Base-by-base conservation (phyloP, 805 yeast species). In the Zygotorulaspora chibaensis region DNA sequence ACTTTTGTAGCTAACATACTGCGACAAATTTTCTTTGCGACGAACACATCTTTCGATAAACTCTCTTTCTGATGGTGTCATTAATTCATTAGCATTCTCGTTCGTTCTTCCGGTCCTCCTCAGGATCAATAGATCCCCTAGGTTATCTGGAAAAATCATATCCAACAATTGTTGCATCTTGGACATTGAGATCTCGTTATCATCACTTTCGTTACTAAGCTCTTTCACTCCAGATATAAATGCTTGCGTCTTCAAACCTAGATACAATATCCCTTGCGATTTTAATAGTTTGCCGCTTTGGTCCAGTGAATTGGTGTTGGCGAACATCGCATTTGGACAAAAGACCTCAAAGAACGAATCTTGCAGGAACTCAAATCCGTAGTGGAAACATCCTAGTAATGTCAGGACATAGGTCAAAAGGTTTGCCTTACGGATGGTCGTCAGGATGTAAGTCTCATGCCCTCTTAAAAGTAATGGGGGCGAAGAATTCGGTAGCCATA, bases 231-330 rank as follows among this genome's bases (percentile, higher is more conserved):
- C 96, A 1, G 96, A 83, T 16, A 93, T 89, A 60, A 81, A 93
- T 0, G 96, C 96, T 65, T 93, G 99, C 0, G 99, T 93, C 63
- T 93, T 93, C 61, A 93, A 74, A 55, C 93, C 97, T 33, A 93
- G 71, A 55, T 75, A 88, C 41, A 93, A 67, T 10, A 79, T 80
- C 0, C 93, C 89, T 55, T 87, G 96, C 8, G 85, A 79, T 62
- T 89, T 89, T 47, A 88, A 69, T 35, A 93, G 69, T 55, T 82
- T 78, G 3, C 88, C 63, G 34, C 54, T 51, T 39, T 54, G 55
- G 25, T 62, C 64, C 16, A 48, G n/a, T 40, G 52, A 30, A 42
- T 45, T 33, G 43, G 50, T 28, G 43, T 53, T 41, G 2, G 56
- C 50, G 17, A 79, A 53, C 17, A 51, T 26, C 1, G 61, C 54